phyloP scores from a whole-genome alignment of 2,329 filamentous ascomycete genomes.

The Elsinoe arachidis region DNA sequence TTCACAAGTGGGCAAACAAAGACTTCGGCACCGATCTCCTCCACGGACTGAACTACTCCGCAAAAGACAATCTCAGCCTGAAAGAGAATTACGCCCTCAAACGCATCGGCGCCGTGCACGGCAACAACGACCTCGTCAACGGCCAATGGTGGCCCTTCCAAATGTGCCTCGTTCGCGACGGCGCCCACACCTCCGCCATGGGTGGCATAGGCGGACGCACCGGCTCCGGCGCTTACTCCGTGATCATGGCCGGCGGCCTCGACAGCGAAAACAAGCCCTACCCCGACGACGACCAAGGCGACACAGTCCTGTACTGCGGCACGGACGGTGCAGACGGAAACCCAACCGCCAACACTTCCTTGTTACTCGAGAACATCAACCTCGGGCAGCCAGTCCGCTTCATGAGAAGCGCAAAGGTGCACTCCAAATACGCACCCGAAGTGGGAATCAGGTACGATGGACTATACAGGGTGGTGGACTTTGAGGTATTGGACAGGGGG shows the following conservation, averaged over 20 bases:
- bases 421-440: slow-evolving; percentile 36
- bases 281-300: slow-evolving; percentile 42
- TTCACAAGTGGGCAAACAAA: slow-evolving; percentile 35
- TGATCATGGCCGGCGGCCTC: slow-evolving; percentile 42
- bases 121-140: slow-evolving; percentile 34
- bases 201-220: slow-evolving; percentile 44
- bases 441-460: slow-evolving; percentile 51
- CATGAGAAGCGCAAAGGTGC: slow-evolving; percentile 38
- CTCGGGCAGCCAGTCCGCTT: slow-evolving; percentile 40
- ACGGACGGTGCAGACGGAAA: slow-evolving; percentile 34
- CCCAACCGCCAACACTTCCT: slow-evolving; percentile 32
- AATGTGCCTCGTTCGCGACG: slow-evolving; percentile 42
- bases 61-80: slow-evolving; percentile 18
- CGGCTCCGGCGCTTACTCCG: slow-evolving; percentile 46
- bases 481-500: slow-evolving; percentile 31
- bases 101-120: slow-evolving; percentile 27
- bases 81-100: slow-evolving; percentile 20
- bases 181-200: slow-evolving; percentile 44
- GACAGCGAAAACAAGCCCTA: slow-evolving; percentile 28
- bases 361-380: slow-evolving; percentile 34
- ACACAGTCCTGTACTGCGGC: slow-evolving; percentile 45
- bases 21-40: slow-evolving; percentile 40
- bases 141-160: slow-evolving; percentile 50
- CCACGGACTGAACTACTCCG: slow-evolving; percentile 31
- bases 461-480: slow-evolving; percentile 40